Percentiles rank a stretch among this genome's conserved stretches.
Conservation (phyloP, 768 basidiomycete species). For the Rhizopogon sp. region DNA sequence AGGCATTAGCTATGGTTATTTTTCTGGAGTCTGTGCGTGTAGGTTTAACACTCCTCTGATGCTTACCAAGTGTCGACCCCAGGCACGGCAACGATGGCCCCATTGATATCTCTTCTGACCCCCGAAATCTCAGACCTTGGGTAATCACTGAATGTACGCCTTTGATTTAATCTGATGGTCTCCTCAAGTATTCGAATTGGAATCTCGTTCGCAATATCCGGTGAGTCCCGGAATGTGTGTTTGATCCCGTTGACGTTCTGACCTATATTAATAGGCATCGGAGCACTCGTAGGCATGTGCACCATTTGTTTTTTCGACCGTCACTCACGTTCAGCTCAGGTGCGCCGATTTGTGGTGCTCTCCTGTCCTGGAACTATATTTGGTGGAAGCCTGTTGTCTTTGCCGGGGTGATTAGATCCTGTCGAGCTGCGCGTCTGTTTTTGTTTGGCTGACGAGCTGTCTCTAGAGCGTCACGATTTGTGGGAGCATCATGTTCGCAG, state of each 20-base stretch:
- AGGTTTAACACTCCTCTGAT: not conserved
- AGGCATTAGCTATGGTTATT: constrained; percentile 42
- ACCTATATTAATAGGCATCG: constrained; percentile 13
- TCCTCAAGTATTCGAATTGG: constrained; percentile 33
- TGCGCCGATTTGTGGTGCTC: constrained; percentile 52
- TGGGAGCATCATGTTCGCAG: not conserved
- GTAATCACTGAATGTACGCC: constrained; percentile 9
- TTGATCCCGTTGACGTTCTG: not conserved
- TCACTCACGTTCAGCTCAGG: constrained; percentile 30
- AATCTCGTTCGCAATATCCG: constrained; percentile 41
- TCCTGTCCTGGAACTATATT: constrained; percentile 42
- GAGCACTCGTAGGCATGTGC: constrained; percentile 17
- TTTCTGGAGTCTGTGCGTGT: constrained; percentile 36
- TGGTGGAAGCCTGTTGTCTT: constrained; percentile 60
- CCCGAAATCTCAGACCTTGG: constrained; percentile 49
- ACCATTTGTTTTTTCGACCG: not conserved
- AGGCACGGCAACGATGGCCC: constrained; percentile 38
- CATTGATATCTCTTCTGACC: constrained; percentile 41
- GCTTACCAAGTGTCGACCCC: not conserved
- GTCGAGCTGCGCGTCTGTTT: too few relatives aligned
- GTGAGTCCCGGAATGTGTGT: constrained; percentile 15
- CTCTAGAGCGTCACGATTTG: not conserved
- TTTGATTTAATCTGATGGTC: not conserved
- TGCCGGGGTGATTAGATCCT: constrained; percentile 30
- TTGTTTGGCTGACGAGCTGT: not conserved